Conservation (phyloP, 2,329 filamentous ascomycete genomes). For the Gaeumannomyces sp. region DNA sequence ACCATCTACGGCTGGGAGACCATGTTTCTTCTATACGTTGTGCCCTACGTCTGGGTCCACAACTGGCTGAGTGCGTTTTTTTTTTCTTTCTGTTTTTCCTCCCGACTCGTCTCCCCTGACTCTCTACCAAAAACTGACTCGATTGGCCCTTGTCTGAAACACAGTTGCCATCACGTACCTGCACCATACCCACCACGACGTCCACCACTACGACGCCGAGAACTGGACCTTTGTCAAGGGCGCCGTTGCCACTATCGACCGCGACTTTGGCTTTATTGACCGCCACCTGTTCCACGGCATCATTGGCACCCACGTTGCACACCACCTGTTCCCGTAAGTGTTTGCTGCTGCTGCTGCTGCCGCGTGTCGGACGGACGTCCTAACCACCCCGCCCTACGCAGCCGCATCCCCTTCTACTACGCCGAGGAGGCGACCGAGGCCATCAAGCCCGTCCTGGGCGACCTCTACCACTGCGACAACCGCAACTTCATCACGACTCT, state of each 20-base stretch:
- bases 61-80: conserved; percentile 88
- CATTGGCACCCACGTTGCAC: conserved; percentile 57
- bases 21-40: conserved; percentile 51
- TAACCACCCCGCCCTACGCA: conserved; percentile 13
- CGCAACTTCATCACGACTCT: conserved; percentile 38
- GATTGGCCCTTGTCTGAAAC: background rate
- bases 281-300: conserved; percentile 62
- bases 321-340: conserved; percentile 52
- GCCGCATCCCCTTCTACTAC: conserved; percentile 53
- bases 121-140: conserved; percentile 8
- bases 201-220: conserved; percentile 53
- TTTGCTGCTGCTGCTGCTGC: background rate
- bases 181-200: conserved; percentile 60
- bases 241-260: conserved; percentile 56
- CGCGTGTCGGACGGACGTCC: conserved; percentile 2
- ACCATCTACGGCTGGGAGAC: conserved; percentile 50
- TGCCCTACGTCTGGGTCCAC: conserved; percentile 86
- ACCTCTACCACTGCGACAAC: conserved; percentile 43
- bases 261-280: conserved; percentile 58
- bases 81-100: background rate
- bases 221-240: conserved; percentile 58
- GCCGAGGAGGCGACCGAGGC: conserved; percentile 52
- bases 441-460: conserved; percentile 49
- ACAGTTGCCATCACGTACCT: conserved; percentile 68
- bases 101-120: conserved; percentile 1